A percentile compares a stretch with the other conserved stretches of the same genome.
These are phyloP conservation scores for Fraxinus floribunda DNA, from an alignment of 305 asterid genomes.

Conservation along the genomic window DNA sequence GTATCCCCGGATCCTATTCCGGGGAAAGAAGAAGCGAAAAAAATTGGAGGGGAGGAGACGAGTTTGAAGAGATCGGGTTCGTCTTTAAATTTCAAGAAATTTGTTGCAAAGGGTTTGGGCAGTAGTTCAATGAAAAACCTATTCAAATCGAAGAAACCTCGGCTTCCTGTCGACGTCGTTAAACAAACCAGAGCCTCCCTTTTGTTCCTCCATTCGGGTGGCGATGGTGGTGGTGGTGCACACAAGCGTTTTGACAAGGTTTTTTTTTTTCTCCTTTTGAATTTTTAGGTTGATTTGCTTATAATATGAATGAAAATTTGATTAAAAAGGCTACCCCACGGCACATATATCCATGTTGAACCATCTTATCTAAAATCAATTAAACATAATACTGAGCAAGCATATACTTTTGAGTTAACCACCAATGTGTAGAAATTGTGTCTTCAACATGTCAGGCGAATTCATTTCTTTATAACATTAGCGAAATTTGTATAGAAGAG, in stretches of 20 bases:
- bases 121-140: constrained; percentile 44
- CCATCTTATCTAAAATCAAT: neutral
- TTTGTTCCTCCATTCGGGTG: neutral
- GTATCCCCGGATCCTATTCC: constrained; percentile 34
- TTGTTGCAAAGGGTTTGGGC: constrained; percentile 53
- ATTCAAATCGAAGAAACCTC: constrained; percentile 50
- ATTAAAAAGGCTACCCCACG: neutral
- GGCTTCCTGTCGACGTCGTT: constrained; percentile 37
- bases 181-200: constrained; percentile 26
- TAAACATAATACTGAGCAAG: neutral
- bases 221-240: neutral
- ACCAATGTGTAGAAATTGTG: neutral
- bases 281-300: neutral
- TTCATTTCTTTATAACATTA: neutral
- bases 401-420: neutral
- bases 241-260: constrained; percentile 50
- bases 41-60: constrained; percentile 10
- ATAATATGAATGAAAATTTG: neutral
- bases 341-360: neutral
- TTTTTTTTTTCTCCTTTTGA: neutral
- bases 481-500: neutral
- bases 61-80: constrained; percentile 24
- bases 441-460: neutral
- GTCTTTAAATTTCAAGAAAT: constrained; percentile 42
- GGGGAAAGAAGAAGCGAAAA: constrained; percentile 42